Evolutionary conservation across 495 filamentous ascomycete genomes (phyloP).

Genomic region (Terfezia boudieri): DNA sequence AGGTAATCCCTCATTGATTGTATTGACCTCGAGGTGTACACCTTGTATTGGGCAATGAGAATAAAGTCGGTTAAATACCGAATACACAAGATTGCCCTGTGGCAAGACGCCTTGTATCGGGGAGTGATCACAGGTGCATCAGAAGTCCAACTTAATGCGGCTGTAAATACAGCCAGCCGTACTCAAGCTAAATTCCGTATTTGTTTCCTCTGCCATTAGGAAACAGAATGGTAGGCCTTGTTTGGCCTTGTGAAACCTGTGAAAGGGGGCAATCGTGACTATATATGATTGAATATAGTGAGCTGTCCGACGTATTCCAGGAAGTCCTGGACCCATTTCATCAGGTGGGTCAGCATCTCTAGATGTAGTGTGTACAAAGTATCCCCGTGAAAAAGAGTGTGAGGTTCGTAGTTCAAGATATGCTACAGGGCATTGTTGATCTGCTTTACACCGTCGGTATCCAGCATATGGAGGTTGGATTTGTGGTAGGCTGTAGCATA

Average conservation of each 20-base stretch:
- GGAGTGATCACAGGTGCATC: rapidly evolving
- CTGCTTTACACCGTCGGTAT: neutral
- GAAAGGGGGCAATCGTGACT: neutral
- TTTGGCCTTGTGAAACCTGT: neutral
- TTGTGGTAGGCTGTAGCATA: neutral
- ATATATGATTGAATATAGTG: neutral
- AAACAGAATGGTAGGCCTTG: neutral
- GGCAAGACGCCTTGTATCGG: too few relatives aligned
- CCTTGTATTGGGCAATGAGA: too few relatives aligned
- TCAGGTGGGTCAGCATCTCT: slow-evolving; percentile 1
- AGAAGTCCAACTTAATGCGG: too few relatives aligned
- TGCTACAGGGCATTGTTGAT: neutral
- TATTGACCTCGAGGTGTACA: neutral
- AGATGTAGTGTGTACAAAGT: slow-evolving; percentile 1
- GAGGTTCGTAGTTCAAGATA: neutral
- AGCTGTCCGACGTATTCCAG: neutral
- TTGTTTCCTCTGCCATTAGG: slow-evolving; percentile 3
- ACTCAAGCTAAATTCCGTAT: neutral
- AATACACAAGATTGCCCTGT: too few relatives aligned
- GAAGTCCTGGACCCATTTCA: slow-evolving; percentile 2
- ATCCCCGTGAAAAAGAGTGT: neutral
- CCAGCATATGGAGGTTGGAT: neutral
- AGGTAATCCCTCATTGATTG: neutral
- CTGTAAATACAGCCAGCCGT: neutral
- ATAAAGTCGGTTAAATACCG: too few relatives aligned